Evolutionary conservation across 805 yeast genomes (phyloP).

Genomic region (Candida yuanshanica): DNA sequence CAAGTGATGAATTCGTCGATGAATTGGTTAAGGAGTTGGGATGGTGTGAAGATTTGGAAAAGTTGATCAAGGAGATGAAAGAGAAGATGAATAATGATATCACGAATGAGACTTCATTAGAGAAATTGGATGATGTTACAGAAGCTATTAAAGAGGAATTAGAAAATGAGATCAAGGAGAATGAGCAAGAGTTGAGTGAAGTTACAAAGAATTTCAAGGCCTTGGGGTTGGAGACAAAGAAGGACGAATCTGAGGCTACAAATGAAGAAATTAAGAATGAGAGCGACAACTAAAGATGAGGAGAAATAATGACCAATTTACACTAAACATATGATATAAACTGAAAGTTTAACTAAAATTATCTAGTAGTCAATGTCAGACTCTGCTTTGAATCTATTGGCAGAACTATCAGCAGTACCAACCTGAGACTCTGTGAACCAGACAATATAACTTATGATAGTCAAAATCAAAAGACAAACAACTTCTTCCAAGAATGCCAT

Average conservation of each 20-base stretch:
- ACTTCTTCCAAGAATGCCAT: conserved; percentile 1
- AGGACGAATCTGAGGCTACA: background rate
- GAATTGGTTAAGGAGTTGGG: conserved; percentile 49
- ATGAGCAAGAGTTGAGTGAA: background rate
- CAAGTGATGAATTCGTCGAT: conserved; percentile 62
- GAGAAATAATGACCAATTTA: too few relatives aligned
- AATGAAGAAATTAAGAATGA: too few relatives aligned
- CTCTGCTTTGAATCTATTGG: too few relatives aligned
- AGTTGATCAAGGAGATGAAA: conserved; percentile 28
- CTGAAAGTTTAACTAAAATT: too few relatives aligned
- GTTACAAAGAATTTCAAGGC: conserved; percentile 1
- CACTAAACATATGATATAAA: too few relatives aligned
- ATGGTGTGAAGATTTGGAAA: conserved; percentile 54
- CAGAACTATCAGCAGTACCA: too few relatives aligned
- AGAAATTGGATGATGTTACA: conserved; percentile 23
- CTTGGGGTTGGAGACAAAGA: conserved; percentile 4
- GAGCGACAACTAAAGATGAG: too few relatives aligned
- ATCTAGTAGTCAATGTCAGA: too few relatives aligned
- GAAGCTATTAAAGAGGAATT: conserved; percentile 24
- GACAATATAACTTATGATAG: background rate
- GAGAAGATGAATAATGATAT: conserved; percentile 12
- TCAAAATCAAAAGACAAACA: background rate
- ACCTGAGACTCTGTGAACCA: background rate
- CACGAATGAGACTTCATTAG: conserved; percentile 15
- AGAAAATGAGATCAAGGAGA: conserved; percentile 6